Conservation (phyloP, 176 grass and related monocot species). For the Pontederia crassipes region DNA sequence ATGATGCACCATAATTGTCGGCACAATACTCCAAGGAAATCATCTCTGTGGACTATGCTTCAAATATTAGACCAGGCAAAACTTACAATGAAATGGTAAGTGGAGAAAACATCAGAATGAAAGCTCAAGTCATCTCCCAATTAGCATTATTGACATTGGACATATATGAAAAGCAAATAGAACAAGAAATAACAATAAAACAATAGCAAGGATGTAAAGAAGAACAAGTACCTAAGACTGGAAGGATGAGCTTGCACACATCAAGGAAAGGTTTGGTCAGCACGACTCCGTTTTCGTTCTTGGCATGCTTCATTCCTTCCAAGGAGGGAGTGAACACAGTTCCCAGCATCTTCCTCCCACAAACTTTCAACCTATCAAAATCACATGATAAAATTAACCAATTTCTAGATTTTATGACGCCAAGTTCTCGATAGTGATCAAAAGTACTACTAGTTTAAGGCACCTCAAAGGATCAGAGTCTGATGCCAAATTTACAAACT, state of each 20-base stretch:
- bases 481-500: no score
- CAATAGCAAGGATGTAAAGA: neutral
- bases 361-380: constrained; percentile 16
- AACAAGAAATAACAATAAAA: neutral
- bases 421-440: neutral
- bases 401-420: neutral
- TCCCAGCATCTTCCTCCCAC: constrained; percentile 35
- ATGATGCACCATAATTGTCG: no score
- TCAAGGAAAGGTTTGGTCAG: constrained; percentile 69
- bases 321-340: constrained; percentile 68
- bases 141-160: no score
- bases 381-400: neutral
- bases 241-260: constrained; percentile 84
- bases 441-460: neutral
- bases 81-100: no score
- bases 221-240: constrained; percentile 51
- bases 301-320: constrained; percentile 64
- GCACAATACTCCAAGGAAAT: no score
- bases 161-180: neutral
- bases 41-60: no score
- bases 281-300: constrained; percentile 46
- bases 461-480: no score
- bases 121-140: no score
- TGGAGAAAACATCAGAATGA: no score
- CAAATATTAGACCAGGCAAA: no score